Evolutionary conservation across 1,139 yeast genomes (phyloP).

Genomic region (Yamadazyma buinensis): DNA sequence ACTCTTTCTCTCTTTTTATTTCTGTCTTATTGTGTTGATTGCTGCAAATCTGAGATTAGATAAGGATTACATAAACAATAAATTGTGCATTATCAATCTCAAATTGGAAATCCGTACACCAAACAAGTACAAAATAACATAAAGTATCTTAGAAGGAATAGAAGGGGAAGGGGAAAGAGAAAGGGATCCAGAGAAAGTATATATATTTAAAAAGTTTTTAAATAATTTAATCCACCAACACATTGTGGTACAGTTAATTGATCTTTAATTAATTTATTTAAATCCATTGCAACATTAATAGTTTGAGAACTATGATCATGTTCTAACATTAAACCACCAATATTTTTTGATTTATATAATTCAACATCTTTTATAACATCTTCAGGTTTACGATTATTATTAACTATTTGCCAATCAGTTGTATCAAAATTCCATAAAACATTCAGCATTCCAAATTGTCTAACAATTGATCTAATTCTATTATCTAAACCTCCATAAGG

Average conservation of each 20-base stretch:
- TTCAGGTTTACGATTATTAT: constrained; percentile 35
- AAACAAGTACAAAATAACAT: no score
- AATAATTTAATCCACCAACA: constrained; percentile 57
- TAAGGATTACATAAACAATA: no score
- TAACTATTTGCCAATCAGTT: constrained; percentile 79
- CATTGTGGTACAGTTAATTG: constrained; percentile 85
- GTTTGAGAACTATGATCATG: constrained; percentile 74
- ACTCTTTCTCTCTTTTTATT: no score
- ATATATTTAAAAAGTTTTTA: constrained; percentile 28
- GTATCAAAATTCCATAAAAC: constrained; percentile 93
- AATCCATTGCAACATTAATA: constrained; percentile 63
- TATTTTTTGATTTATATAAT: constrained; percentile 41
- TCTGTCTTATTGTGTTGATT: no score
- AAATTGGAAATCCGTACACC: no score
- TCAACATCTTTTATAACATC: constrained; percentile 54
- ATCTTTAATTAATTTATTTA: constrained; percentile 40
- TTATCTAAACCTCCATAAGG: constrained; percentile 95
- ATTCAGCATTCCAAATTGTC: constrained; percentile 83
- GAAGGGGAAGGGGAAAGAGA: no score
- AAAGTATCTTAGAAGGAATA: no score
- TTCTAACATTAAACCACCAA: constrained; percentile 80
- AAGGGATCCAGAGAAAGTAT: no score
- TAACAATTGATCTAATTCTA: constrained; percentile 70
- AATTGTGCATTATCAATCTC: no score
- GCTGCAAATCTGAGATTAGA: no score